Conservation (phyloP, 352 stramenopile species). For the Saprolegnia parasitica region DNA sequence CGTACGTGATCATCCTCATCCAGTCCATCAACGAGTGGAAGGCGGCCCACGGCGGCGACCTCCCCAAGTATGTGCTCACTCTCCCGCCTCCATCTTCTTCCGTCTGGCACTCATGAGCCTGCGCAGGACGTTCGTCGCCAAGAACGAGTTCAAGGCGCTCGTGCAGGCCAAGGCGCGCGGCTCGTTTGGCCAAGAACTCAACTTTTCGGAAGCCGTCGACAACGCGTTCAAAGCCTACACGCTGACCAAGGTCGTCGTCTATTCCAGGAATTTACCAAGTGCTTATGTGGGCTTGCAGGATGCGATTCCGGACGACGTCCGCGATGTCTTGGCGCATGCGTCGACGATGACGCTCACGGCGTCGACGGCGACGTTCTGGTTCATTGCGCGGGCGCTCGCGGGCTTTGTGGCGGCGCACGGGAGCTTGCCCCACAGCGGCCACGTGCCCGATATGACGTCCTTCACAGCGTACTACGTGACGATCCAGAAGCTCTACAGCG, state of each 20-base stretch:
- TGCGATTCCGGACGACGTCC: slow-evolving; percentile 63
- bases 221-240: slow-evolving; percentile 93
- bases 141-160: slow-evolving; percentile 83
- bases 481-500: slow-evolving; percentile 91
- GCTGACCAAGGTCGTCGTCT: slow-evolving; percentile 48
- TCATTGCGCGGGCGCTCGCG: slow-evolving; percentile 62
- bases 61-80: slow-evolving; percentile 39
- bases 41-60: slow-evolving; percentile 35
- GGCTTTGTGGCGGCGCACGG: slow-evolving; percentile 65
- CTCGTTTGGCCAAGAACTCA: slow-evolving; percentile 81
- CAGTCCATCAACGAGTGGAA: slow-evolving; percentile 64
- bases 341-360: slow-evolving; percentile 38
- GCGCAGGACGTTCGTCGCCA: slow-evolving; percentile 72
- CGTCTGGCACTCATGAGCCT: neutral
- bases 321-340: slow-evolving; percentile 46
- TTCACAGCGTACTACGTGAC: slow-evolving; percentile 92
- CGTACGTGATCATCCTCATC: slow-evolving; percentile 91
- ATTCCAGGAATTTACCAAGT: too few species aligned
- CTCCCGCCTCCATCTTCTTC: neutral
- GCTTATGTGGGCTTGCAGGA: slow-evolving; percentile 12
- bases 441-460: slow-evolving; percentile 96
- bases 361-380: slow-evolving; percentile 65
- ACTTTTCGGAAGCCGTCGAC: slow-evolving; percentile 92
- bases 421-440: slow-evolving; percentile 81
- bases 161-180: slow-evolving; percentile 60